Evolutionary conservation across 129 eudicot species (phyloP).

Genomic region (Pittosporum tobira): DNA sequence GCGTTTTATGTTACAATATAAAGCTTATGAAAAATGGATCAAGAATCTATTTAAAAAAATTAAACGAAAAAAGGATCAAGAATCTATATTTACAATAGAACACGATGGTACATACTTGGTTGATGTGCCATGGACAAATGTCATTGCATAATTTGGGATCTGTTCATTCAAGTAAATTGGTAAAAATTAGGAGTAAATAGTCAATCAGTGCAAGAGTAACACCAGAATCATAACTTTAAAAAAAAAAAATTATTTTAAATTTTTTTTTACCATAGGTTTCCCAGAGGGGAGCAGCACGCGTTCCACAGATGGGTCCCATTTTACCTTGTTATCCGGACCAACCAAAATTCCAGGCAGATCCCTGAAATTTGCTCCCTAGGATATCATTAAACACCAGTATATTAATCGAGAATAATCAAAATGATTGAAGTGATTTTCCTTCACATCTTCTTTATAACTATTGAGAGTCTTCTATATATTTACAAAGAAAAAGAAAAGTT

Average conservation of each 20-base stretch:
- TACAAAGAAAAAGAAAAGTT: not conserved
- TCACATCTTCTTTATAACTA: no score
- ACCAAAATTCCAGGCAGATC: constrained; percentile 23
- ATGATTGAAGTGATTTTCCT: not conserved
- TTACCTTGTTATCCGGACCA: constrained; percentile 11
- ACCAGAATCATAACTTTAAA: not conserved
- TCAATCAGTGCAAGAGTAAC: not conserved
- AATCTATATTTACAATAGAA: not conserved
- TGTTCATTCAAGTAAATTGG: not conserved
- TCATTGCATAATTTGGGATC: constrained; percentile 30
- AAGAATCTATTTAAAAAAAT: no score
- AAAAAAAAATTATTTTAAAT: not conserved
- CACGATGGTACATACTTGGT: constrained; percentile 7
- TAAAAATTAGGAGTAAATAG: not conserved
- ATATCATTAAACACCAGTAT: not conserved
- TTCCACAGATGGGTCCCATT: constrained; percentile 18
- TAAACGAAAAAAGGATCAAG: no score
- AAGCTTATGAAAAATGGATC: not conserved
- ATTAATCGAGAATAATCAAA: no score
- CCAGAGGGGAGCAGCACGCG: constrained; percentile 13
- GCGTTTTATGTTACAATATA: not conserved
- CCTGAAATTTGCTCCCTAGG: constrained; percentile 30
- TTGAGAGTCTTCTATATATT: no score
- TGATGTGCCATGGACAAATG: constrained; percentile 17
- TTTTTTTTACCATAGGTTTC: constrained; percentile 35